Evolutionary conservation across 2,329 filamentous ascomycete genomes (phyloP).

Genomic region (Periconia sp.): DNA sequence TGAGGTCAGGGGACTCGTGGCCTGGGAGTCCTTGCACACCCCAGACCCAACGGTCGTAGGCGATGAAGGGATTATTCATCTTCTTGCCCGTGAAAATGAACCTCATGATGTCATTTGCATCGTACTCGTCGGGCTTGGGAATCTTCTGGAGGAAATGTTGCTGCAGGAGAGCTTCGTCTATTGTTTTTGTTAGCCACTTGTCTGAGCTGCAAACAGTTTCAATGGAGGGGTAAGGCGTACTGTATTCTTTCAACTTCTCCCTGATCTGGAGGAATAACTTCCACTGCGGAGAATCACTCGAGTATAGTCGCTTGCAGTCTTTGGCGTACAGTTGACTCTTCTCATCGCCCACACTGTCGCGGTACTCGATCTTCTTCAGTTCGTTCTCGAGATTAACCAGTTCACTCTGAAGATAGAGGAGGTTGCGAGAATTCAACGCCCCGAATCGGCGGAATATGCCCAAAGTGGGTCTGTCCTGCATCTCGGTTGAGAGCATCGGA

Average conservation of each 20-base stretch:
- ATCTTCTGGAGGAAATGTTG: conserved; percentile 2
- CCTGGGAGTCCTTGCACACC: not conserved
- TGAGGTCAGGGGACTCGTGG: conserved; percentile 3
- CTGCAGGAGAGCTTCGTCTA: conserved; percentile 8
- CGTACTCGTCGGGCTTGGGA: conserved; percentile 1
- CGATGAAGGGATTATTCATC: not conserved
- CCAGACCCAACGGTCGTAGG: conserved; percentile 2
- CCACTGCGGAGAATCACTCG: not conserved
- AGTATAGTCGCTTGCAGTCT: not conserved
- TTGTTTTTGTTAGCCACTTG: not conserved
- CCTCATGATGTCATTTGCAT: conserved; percentile 8
- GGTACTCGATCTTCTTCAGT: not conserved
- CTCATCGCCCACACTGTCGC: not conserved
- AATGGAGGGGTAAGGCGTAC: not conserved
- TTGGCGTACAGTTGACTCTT: not conserved
- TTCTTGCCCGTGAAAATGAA: conserved; percentile 5
- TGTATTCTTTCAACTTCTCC: conserved; percentile 5
- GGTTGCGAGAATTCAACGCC: conserved; percentile 10
- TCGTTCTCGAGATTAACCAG: conserved; percentile 2
- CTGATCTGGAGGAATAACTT: not conserved
- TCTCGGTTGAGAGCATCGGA: conserved; percentile 12
- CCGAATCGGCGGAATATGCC: conserved; percentile 17
- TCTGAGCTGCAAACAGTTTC: not conserved
- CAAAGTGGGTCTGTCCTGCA: conserved; percentile 9
- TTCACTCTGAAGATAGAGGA: conserved; percentile 4